Percentiles rank a stretch among this genome's conserved stretches.
These are phyloP conservation scores for Xerocomellus intermedius DNA, from an alignment of 768 basidiomycete species.

Conservation along the genomic window DNA sequence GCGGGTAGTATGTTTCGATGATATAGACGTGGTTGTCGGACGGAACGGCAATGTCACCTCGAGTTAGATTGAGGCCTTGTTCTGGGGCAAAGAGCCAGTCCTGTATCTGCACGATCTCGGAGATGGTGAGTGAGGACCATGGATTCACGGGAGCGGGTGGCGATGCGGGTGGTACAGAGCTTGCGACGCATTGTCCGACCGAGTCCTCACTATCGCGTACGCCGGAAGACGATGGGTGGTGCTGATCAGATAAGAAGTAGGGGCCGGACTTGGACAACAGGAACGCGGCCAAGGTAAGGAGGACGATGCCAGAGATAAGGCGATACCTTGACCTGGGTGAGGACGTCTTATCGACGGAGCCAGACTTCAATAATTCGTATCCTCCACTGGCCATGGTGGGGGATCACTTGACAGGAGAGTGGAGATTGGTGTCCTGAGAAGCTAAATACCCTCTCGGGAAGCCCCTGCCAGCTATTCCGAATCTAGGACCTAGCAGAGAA, in stretches of 20 bases:
- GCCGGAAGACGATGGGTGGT: not conserved
- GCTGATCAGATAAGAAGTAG: conserved; percentile 1
- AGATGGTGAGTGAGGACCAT: conserved; percentile 49
- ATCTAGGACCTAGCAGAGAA: not conserved
- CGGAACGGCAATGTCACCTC: conserved; percentile 24
- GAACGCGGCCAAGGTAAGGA: conserved; percentile 13
- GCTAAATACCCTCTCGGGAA: not conserved
- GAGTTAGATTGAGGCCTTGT: conserved; percentile 49
- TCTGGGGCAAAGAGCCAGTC: conserved; percentile 45
- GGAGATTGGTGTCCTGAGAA: not conserved
- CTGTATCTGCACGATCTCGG: conserved; percentile 43
- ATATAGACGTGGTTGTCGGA: conserved; percentile 52
- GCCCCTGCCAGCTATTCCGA: not conserved
- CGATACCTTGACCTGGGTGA: conserved; percentile 11
- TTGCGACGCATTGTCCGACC: conserved; percentile 36
- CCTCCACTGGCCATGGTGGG: conserved; percentile 18
- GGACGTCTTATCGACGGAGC: not conserved
- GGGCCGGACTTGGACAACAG: conserved; percentile 7
- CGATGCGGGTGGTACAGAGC: conserved; percentile 31
- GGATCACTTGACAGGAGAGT: not conserved
- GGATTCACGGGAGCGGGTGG: conserved; percentile 47
- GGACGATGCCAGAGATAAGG: conserved; percentile 9
- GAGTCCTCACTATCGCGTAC: conserved; percentile 1
- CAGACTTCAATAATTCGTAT: conserved; percentile 19
- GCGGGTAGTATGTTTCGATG: conserved; percentile 50